A percentile compares a stretch with the other conserved stretches of the same genome.
Conservation (phyloP, 495 filamentous ascomycete genomes). For the Neurospora pannonica region DNA sequence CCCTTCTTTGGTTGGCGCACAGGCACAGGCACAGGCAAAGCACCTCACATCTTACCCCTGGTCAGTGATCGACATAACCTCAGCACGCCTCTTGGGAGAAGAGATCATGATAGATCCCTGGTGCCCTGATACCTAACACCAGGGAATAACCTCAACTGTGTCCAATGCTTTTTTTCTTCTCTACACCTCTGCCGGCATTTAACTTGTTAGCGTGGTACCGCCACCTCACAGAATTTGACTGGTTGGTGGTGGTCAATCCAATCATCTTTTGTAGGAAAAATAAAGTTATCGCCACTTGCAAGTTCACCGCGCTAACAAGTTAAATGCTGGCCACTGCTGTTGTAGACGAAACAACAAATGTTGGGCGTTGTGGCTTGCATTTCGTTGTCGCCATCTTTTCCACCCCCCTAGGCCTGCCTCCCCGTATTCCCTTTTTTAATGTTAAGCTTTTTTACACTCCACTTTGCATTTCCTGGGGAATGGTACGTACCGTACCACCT, state of each 20-base stretch:
- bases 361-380: neutral
- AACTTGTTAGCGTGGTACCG: too few relatives aligned
- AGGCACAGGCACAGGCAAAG: too few relatives aligned
- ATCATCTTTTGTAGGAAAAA: too few relatives aligned
- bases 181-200: too few relatives aligned
- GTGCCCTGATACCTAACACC: neutral
- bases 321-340: neutral
- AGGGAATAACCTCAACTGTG: neutral
- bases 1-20: neutral
- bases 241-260: too few relatives aligned
- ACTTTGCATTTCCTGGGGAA: neutral
- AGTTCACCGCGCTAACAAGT: too few relatives aligned
- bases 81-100: neutral
- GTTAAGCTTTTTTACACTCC: neutral
- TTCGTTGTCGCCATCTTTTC: neutral
- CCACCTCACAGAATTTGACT: too few relatives aligned
- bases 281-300: too few relatives aligned
- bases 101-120: neutral
- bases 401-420: neutral
- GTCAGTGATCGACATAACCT: neutral
- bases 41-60: neutral
- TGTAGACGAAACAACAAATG: neutral
- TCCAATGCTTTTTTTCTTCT: neutral
- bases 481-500: neutral
- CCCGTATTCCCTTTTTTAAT: neutral